A percentile compares a stretch with the other conserved stretches of the same genome.
These are phyloP conservation scores for Rubroshorea leprosula DNA, from an alignment of 345 rosid genomes.

Conservation along the genomic window DNA sequence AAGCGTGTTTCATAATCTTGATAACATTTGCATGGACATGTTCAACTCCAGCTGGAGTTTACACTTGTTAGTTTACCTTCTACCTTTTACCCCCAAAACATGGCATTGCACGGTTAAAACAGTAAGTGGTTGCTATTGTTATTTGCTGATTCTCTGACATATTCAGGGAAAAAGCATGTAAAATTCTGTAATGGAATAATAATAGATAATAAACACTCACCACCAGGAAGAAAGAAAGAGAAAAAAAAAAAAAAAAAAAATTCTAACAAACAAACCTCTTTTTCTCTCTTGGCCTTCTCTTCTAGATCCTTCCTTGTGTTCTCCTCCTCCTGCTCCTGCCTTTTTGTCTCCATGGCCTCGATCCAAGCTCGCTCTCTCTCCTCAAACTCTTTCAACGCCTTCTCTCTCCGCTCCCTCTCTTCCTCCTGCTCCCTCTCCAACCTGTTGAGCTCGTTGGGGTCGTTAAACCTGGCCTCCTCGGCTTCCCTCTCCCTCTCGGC, in stretches of 20 bases:
- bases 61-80: background rate
- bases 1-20: background rate
- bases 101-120: too few relatives aligned
- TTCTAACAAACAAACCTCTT: conserved; percentile 31
- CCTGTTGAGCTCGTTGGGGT: conserved; percentile 61
- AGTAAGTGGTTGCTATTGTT: too few relatives aligned
- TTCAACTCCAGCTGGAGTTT: background rate
- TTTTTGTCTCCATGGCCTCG: conserved; percentile 60
- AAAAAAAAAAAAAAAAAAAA: too few relatives aligned
- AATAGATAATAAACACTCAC: too few relatives aligned
- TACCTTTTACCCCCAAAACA: too few relatives aligned
- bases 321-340: conserved; percentile 38
- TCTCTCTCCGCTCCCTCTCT: conserved; percentile 52
- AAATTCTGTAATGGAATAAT: too few relatives aligned
- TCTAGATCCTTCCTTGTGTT: conserved; percentile 31
- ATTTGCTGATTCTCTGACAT: too few relatives aligned
- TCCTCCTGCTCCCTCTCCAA: conserved; percentile 48
- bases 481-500: conserved; percentile 65
- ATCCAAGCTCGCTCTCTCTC: conserved; percentile 73
- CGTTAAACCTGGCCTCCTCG: conserved; percentile 50
- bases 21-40: background rate
- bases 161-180: too few relatives aligned
- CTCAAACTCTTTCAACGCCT: conserved; percentile 62
- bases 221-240: too few relatives aligned
- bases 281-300: conserved; percentile 24